Evolutionary conservation across 1,284 basidiomycete species (phyloP).

Genomic region (Ustilago trichophora): DNA sequence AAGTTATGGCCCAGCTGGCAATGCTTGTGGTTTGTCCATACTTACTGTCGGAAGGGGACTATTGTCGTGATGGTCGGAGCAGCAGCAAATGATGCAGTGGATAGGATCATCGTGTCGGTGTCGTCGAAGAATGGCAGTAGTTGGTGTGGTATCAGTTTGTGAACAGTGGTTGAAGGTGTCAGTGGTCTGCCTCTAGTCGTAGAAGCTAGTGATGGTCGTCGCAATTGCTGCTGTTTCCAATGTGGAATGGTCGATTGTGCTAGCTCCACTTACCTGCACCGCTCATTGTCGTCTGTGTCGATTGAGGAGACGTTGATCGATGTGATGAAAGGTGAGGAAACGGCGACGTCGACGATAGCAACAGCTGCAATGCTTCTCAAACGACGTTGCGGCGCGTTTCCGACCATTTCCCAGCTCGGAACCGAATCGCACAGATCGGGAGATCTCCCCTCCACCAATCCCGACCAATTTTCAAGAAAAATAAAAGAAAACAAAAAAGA

Average conservation of each 20-base stretch:
- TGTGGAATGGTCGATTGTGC: background rate
- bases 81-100: no score
- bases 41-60: constrained; percentile 53
- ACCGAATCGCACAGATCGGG: constrained; percentile 32
- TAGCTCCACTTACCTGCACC: constrained; percentile 34
- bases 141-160: no score
- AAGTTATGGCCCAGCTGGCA: no score
- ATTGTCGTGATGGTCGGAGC: no score
- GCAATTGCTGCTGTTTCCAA: background rate
- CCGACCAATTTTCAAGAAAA: no score
- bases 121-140: background rate
- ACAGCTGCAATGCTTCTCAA: no score
- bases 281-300: constrained; percentile 29
- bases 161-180: background rate
- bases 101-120: no score
- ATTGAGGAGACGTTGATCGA: constrained; percentile 18
- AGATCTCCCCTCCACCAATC: constrained; percentile 18
- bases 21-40: no score
- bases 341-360: no score
- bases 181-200: background rate
- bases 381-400: constrained; percentile 15
- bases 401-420: constrained; percentile 27
- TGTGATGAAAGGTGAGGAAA: constrained; percentile 4
- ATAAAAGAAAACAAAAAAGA: no score
- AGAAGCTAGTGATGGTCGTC: constrained; percentile 8